Evolutionary conservation across 2,329 filamentous ascomycete species (phyloP), one percentile per base, ranked within the genome.

Genomic region (Drechslera avenae): DNA sequence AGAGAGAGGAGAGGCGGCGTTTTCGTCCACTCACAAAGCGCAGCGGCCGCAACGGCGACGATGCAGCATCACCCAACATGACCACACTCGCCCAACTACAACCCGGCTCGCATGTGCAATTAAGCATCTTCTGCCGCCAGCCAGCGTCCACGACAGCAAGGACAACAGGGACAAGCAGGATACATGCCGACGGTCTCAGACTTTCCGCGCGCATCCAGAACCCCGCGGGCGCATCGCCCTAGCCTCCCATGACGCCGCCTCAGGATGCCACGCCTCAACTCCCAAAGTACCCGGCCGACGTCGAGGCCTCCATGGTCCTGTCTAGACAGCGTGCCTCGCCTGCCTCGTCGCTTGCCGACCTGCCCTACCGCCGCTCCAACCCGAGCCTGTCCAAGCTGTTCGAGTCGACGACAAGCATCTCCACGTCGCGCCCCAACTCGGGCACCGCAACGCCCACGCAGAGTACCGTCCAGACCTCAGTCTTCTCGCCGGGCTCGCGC

Each of bases 281-380:
- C 28, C 69, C 70, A 49, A 68, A 61, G 53, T 71, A 69, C 59
- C 57, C 67, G 51, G 87, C 88, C 73, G 86, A 88, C 67, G 78
- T 85, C 68, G 86, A 86, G 60, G 81, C 85, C 62, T 83, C 86
- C 51, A 77, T 82, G 68, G 72, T 75, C 49, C 73, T 85, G 51
- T 81, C 85, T 57, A 89, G 86, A 76, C 83, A 86, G 50, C 76
- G 79, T 55, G 75, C 67, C 43, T 77, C 76, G 46, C 88, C 68
- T 78, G 86, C 71, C 73, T 86, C 62, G 81, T 89, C 75, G 79
- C 78, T 88, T 31, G 74, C 78, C 16, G 76, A 77, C 2, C 74
- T 85, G 13, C 81, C 83, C 17, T 83, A 80, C 61, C 78, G 81
- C 37, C 74, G 78, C 19, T 80, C 78, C 16, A 81, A 80, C 57